Base-by-base conservation (phyloP, 352 stramenopile species). In the Peronosclerospora sorghi region DNA sequence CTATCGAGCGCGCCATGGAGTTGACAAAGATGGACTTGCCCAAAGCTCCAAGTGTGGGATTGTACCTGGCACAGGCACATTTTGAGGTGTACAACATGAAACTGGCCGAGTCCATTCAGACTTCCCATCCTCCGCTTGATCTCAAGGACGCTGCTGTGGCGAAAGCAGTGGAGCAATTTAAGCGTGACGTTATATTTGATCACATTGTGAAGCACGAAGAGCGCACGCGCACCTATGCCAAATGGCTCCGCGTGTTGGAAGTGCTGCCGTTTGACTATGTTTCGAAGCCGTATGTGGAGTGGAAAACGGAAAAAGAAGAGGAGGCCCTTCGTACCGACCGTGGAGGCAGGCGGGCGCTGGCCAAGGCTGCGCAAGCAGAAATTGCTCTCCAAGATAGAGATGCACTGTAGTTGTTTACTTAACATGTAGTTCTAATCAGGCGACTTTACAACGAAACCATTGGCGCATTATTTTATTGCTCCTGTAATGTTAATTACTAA, bases 11-110 rank as follows among this genome's bases (percentile, higher is more conserved):
- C 2, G 74, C 76, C 15, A 83, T 75, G 36, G 48, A 74, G 45
- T 46, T 84, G 21, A 79, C 77, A 13, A 93, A 93, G 53, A 88
- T 93, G 74, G 79, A 91, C 30, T 56, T 93, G 47, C 73, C 81
- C 13, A 93, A 90, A 56, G 81, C 81, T 8, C 81, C 81, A 23
- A 87, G 81, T 39, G 78, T 88, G n/a, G 81, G 81, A 1, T 42
- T 93, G 20, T 93, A 93, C 56, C 56, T 93, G 23, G 78, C 78
- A 15, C 73, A 89, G 58, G 78, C 79, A 12, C 77, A 90, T 44
- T 93, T 93, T 35, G 75, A 90, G 15, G 71, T 87, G 36, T 90
- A 93, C 66, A 93, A 90, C 59, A 60, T 68, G 45, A 83, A 84
- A 41, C 69, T 89, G 48, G 47, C 53, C 13, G 74, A 87, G 35